A percentile compares a stretch with the other conserved stretches of the same genome.
phyloP scores from a whole-genome alignment of 1,284 basidiomycete genomes.

The Fomitopsis pinicola region DNA sequence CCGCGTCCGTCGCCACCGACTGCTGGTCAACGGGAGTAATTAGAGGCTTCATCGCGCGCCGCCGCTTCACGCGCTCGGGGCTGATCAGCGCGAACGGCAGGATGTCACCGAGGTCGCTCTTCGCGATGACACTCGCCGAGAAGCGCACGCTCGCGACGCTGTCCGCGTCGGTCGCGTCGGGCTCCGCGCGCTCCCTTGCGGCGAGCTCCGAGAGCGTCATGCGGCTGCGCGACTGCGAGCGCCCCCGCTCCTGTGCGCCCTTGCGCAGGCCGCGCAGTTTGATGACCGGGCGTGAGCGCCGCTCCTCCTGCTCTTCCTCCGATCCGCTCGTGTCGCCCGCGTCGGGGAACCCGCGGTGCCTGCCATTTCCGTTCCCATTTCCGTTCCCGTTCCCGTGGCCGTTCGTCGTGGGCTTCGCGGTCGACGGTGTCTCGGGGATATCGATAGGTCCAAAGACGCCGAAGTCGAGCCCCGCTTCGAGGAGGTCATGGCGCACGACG shows the following conservation, averaged over 20 bases:
- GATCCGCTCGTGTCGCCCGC: constrained; percentile 22
- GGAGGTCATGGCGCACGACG: constrained; percentile 60
- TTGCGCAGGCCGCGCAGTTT: constrained; percentile 54
- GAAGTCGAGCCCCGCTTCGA: constrained; percentile 61
- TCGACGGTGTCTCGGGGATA: constrained; percentile 18
- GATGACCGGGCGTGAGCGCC: constrained; percentile 65
- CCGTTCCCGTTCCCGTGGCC: constrained; percentile 26
- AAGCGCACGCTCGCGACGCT: constrained; percentile 73
- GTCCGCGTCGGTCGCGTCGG: constrained; percentile 55
- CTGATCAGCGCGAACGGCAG: constrained; percentile 77
- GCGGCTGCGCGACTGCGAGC: constrained; percentile 67
- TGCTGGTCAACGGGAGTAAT: constrained; percentile 11
- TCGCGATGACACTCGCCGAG: constrained; percentile 61
- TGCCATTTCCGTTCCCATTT: constrained; percentile 26
- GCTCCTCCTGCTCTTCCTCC: constrained; percentile 43
- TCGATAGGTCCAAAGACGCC: constrained; percentile 60
- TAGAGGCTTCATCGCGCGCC: constrained; percentile 23
- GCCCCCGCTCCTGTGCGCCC: constrained; percentile 36
- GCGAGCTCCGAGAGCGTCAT: constrained; percentile 54
- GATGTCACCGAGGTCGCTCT: constrained; percentile 46
- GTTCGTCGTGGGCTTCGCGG: constrained; percentile 11
- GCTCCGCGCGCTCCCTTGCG: constrained; percentile 42
- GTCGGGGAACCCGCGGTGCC: constrained; percentile 1
- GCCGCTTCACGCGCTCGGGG: constrained; percentile 49
- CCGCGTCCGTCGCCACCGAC: constrained; percentile 9